These are phyloP conservation scores for Colletotrichum theobromicola DNA, from an alignment of 2,329 filamentous ascomycete species.

Conservation along the genomic window DNA sequence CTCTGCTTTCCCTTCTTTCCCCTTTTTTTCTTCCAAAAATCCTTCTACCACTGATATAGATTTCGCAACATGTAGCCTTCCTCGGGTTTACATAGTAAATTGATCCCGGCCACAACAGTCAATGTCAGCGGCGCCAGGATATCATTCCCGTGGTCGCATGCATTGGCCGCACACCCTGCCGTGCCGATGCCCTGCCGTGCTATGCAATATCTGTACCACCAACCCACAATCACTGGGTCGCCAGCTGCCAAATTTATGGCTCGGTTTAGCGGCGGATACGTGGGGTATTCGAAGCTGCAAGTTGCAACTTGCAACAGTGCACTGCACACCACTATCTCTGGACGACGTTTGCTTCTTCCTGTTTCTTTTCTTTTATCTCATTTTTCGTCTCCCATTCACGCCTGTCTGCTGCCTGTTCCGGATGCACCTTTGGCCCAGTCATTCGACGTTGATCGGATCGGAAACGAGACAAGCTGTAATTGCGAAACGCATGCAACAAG, in stretches of 20 bases:
- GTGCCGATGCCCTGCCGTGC: conserved; percentile 1
- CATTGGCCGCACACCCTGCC: neutral
- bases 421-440: neutral
- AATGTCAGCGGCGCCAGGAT: neutral
- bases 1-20: neutral
- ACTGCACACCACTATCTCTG: neutral
- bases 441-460: neutral
- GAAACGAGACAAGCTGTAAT: neutral
- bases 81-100: neutral
- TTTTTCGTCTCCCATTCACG: neutral
- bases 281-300: neutral
- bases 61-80: neutral
- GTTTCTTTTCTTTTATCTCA: no score
- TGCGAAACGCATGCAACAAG: neutral
- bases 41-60: neutral
- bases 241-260: neutral
- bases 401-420: neutral
- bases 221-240: neutral
- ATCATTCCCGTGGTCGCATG: neutral
- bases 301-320: neutral
- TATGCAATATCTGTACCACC: neutral
- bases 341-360: neutral
- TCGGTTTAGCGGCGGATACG: neutral
- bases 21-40: neutral
- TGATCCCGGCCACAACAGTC: neutral